Evolutionary conservation across 164 flowering plant genomes (phyloP), one percentile per base, ranked within the genome.

Genomic region (Magnolia changhungtana): DNA sequence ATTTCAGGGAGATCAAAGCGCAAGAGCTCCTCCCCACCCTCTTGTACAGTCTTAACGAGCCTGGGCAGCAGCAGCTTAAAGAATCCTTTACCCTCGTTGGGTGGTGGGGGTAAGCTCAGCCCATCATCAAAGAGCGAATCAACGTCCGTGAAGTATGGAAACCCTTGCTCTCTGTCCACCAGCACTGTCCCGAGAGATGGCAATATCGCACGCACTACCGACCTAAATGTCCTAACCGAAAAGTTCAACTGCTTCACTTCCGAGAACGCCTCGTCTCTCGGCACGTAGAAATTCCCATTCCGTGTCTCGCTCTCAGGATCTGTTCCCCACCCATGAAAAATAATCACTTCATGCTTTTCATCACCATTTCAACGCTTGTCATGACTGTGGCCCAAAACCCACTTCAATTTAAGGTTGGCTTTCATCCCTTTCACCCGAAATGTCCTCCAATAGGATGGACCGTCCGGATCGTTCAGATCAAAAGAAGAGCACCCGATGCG

Each of bases 81-180:
- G 2, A 73, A 78, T 69, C 11, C 59, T 20, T 21, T 8, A 18
- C 13, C 61, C 58, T 11, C 81, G 78, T 1, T 75, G 1, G 5
- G 13, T 14, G 86, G 80, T 3, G 80, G 85, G n/a, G 16, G 16
- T 50, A 73, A 37, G 27, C 11, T 11, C 85, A 50, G 16, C 21
- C 90, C 89, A 72, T 88, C 84, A 37, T 85, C 67, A 77, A 63
- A 90, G 19, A 89, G 77, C 1, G 79, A 21, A 31, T 88, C 88
- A 1, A 89, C 85, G n/a, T 81, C 84, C 0, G 87, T 72, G 80
- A 89, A 87, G 80, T 29, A 58, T 80, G 80, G 69, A 88, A 87
- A 7, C 83, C 86, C 8, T 50, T 50, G 1, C 59, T 78, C n/a
- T 0, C 29, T 0, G 75, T 82, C 84, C 1, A 51, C 18, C 0